A percentile compares a stretch with the other conserved stretches of the same genome.
These are phyloP conservation scores for Boletus sensibilis DNA, from an alignment of 768 basidiomycete species.

Conservation along the genomic window DNA sequence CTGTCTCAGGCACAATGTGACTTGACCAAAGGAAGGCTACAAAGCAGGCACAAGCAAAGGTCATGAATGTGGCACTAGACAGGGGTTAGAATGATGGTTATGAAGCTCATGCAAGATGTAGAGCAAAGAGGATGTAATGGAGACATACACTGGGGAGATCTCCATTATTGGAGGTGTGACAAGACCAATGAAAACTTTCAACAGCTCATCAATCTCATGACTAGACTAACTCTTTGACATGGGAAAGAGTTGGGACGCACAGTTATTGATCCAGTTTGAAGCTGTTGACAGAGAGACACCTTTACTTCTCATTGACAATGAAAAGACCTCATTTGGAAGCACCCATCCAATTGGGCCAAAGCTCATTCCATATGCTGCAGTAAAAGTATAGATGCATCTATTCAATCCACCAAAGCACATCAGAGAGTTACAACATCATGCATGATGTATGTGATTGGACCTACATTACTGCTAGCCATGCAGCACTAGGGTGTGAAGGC, in stretches of 20 bases:
- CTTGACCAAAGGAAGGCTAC: slow-evolving; percentile 71
- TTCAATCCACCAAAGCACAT: not conserved
- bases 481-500: slow-evolving; percentile 54
- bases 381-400: slow-evolving; percentile 72
- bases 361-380: slow-evolving; percentile 72
- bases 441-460: slow-evolving; percentile 20
- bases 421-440: not conserved
- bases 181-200: slow-evolving; percentile 70
- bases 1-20: slow-evolving; percentile 71
- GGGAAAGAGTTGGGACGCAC: slow-evolving; percentile 34
- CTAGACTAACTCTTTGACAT: not conserved
- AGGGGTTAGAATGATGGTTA: not conserved
- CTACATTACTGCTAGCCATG: slow-evolving; percentile 69
- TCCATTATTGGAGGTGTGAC: slow-evolving; percentile 67
- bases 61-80: slow-evolving; percentile 62
- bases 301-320: slow-evolving; percentile 72
- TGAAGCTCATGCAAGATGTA: not conserved
- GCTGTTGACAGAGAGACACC: slow-evolving; percentile 84
- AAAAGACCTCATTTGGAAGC: slow-evolving; percentile 80
- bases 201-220: slow-evolving; percentile 3
- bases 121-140: not conserved
- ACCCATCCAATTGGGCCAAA: slow-evolving; percentile 85
- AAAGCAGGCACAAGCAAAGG: slow-evolving; percentile 64
- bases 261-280: slow-evolving; percentile 86
- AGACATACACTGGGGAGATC: slow-evolving; percentile 52